Base-by-base conservation (phyloP, 495 filamentous ascomycete genomes). In the Lophiostoma macrostomum region DNA sequence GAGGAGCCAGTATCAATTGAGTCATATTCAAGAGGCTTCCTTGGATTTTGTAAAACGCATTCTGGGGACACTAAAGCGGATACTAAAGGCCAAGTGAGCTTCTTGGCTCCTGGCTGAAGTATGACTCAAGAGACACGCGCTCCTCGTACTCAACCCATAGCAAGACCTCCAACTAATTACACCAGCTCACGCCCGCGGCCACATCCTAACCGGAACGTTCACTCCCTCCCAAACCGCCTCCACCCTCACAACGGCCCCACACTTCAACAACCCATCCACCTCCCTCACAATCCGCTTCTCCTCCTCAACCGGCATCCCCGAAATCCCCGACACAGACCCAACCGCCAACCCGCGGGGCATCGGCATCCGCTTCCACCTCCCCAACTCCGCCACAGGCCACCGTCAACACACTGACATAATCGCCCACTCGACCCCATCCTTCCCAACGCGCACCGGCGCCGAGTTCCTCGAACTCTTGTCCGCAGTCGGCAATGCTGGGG, bases 371-470 rank as follows among this genome's bases (percentile, higher is more conserved):
- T 78, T 80, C 65, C 29, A 73, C 24, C 66, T 78, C 4, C 53
- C 53, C 12, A 18, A 32, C 31, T 30, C 35, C 23, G 24, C 24
- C 5, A 29, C 49, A 36, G 69, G 73, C 16, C 57, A 66, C n/a
- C 75, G 72, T 35, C 66, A 66, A 13, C 78, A 82, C 61, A 80
- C 77, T 0, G 78, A 82, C 60, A 76, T 82, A 56, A 63, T 82
- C 46, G 63, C 66, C 1, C 79, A 82, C 63, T 73, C 70, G 5
- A 73, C 71, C 1, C 63, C 69, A 37, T 67, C 65, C 50, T 80
- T 80, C 65, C 79, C 76, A 0, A 70, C 64, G 0, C 58, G 69
- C 14, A 79, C 69, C 0, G 75, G 74, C 8, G 70, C 64, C 20
- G 76, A 74, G 14, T 76, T 78, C 45, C 67, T 79, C 6, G 71